Evolutionary conservation across 306 rosid genomes (phyloP), one percentile per base, ranked within the genome.

Genomic region (Citrullus amarus): DNA sequence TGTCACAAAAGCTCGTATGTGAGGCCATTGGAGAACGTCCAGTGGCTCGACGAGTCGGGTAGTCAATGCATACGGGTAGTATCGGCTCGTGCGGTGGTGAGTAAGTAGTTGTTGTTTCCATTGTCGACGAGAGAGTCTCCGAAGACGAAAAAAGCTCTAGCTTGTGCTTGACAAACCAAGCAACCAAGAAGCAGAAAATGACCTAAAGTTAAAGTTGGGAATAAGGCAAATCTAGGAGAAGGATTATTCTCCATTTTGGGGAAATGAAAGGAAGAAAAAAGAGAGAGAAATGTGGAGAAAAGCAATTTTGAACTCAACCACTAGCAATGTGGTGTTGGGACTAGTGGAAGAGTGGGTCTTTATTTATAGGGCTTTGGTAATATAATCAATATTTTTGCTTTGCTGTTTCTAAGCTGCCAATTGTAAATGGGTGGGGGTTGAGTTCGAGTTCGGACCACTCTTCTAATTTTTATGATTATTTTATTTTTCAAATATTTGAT

Each of bases 91-190:
- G 80, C 80, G 4, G 81, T 79, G 25, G 81, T 79, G 62, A 57
- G 63, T 38, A 80, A 48, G 62, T 22, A 80, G 56, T 80, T 58
- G 12, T 80, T 80, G 46, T 80, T 80, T 6, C 83, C 83, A 17
- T 72, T 80, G 41, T 80, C 83, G 34, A 80, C 83, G 1, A 80
- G 79, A 28, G 83, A 80, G 59, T 80, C 83, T 16, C 83, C 83
- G 15, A 80, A 80, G 13, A 80, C 83, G 34, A 80, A 80, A 39
- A 80, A 80, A 18, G 75, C 83, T 43, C 79, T 20, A 14, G 13
- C 74, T 53, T 80, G 75, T 8, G 73, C 65, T 66, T 67, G 36
- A 65, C 16, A 48, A n/a, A 44, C 54, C 43, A 78, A 44, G 74
- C 74, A 6, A 44, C 18, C 16, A 12, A 57, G 8, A 48, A 50